These are phyloP conservation scores for Halenospora varia DNA, from an alignment of 495 filamentous ascomycete genomes.

Conservation along the genomic window DNA sequence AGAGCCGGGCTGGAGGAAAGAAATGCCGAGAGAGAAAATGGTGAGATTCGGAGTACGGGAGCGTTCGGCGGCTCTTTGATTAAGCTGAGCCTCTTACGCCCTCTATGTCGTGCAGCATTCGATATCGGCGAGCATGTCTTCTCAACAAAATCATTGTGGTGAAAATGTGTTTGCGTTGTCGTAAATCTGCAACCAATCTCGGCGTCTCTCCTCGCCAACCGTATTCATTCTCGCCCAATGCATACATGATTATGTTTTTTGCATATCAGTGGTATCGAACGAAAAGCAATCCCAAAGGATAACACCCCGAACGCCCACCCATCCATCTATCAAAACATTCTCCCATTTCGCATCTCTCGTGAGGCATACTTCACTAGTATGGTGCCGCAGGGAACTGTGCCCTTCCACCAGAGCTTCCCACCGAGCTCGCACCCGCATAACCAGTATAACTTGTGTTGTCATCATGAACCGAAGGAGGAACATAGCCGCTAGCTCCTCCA, in stretches of 20 bases:
- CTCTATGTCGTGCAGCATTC: too few relatives aligned
- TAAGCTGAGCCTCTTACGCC: too few relatives aligned
- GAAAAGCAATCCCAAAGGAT: background rate
- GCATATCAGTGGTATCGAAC: background rate
- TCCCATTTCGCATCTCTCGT: background rate
- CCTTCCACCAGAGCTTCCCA: slow-evolving; percentile 5
- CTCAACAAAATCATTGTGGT: too few relatives aligned
- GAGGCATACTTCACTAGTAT: slow-evolving; percentile 20
- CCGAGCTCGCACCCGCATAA: slow-evolving; percentile 10
- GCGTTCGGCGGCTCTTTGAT: too few relatives aligned
- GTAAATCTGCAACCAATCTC: background rate
- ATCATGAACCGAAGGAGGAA: slow-evolving; percentile 21
- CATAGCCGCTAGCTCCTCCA: slow-evolving; percentile 12
- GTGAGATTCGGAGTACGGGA: too few relatives aligned
- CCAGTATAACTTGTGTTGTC: slow-evolving; percentile 15
- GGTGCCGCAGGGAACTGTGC: slow-evolving; percentile 20
- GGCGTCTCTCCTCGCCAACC: background rate
- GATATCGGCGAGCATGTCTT: too few relatives aligned
- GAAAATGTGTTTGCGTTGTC: too few relatives aligned
- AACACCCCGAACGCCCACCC: background rate
- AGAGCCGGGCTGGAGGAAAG: background rate
- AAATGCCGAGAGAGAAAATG: background rate
- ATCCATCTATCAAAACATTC: slow-evolving; percentile 11
- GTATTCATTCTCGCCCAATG: background rate
- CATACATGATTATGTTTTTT: background rate